A percentile compares a stretch with the other conserved stretches of the same genome.
phyloP scores from a whole-genome alignment of 495 filamentous ascomycete genomes.

The Podospora sp. region DNA sequence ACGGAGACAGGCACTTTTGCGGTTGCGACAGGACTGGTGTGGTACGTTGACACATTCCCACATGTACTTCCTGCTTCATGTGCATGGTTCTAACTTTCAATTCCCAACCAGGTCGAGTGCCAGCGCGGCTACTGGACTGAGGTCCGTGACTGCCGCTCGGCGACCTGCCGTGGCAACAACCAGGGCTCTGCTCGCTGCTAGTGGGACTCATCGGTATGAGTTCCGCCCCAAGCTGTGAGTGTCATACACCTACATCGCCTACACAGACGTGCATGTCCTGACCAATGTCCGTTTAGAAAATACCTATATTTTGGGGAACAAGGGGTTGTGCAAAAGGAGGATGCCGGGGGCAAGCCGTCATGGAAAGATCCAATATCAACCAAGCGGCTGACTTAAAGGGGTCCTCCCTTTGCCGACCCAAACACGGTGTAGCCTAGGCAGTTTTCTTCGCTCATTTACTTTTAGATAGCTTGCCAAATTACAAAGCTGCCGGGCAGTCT shows the following conservation, averaged over 20 bases:
- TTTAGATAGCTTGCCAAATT: background rate
- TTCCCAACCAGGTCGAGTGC: conserved; percentile 15
- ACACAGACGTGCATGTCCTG: background rate
- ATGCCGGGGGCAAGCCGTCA: background rate
- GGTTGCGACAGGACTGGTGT: conserved; percentile 21
- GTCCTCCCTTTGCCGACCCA: background rate
- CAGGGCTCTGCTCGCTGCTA: conserved; percentile 18
- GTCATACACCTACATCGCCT: background rate
- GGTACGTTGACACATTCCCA: conserved; percentile 5
- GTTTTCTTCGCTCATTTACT: background rate
- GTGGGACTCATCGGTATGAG: too few species aligned
- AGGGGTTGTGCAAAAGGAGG: background rate
- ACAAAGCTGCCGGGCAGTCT: too few species aligned
- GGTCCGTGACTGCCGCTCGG: conserved; percentile 14
- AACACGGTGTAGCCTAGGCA: background rate
- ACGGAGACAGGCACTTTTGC: conserved; percentile 20
- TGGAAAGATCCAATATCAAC: background rate
- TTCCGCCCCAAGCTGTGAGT: too few species aligned
- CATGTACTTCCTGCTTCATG: background rate
- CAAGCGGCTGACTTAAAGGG: background rate
- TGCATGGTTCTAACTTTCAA: too few species aligned
- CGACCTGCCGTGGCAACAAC: conserved; percentile 17
- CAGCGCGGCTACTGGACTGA: conserved; percentile 17
- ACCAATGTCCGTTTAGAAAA: too few species aligned
- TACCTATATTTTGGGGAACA: too few species aligned